A percentile compares a stretch with the other conserved stretches of the same genome.
Conservation (phyloP, 2,329 filamentous ascomycete genomes). For the Xenosphaeropsis pyriputrescens region DNA sequence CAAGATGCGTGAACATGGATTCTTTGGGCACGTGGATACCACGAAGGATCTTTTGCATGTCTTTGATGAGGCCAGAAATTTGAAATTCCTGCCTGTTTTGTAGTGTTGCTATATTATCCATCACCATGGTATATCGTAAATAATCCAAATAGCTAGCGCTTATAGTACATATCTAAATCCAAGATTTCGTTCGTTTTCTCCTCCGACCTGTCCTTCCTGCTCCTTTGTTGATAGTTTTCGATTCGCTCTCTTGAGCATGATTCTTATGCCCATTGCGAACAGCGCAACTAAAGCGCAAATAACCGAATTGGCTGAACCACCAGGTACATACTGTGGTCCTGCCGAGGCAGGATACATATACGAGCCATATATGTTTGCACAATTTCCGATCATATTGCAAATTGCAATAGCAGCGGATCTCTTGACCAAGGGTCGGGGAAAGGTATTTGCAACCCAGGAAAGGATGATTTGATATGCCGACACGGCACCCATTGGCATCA, state of each 20-base stretch:
- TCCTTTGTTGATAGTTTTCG: conserved; percentile 3
- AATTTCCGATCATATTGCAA: conserved; percentile 8
- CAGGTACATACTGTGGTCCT: conserved; percentile 13
- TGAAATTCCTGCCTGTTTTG: too few species aligned
- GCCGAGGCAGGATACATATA: conserved; percentile 19
- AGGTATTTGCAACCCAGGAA: conserved; percentile 9
- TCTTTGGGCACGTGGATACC: too few species aligned
- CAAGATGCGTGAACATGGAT: too few species aligned
- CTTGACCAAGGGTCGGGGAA: conserved; percentile 8
- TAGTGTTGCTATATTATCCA: too few species aligned
- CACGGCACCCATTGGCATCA: conserved; percentile 6
- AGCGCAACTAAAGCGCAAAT: conserved; percentile 5
- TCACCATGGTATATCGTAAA: too few species aligned
- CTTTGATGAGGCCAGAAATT: too few species aligned
- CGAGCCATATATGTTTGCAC: conserved; percentile 14
- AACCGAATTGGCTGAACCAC: conserved; percentile 4
- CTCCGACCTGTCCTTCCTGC: not conserved
- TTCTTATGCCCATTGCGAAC: conserved; percentile 2
- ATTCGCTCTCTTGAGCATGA: conserved; percentile 5
- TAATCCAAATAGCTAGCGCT: too few species aligned
- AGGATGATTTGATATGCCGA: conserved; percentile 7
- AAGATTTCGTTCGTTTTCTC: not conserved
- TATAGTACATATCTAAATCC: not conserved
- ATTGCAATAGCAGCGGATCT: conserved; percentile 9
- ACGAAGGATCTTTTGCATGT: too few species aligned